Evolutionary conservation across 257 asterid species (phyloP).

Genomic region (Salvia hispanica): DNA sequence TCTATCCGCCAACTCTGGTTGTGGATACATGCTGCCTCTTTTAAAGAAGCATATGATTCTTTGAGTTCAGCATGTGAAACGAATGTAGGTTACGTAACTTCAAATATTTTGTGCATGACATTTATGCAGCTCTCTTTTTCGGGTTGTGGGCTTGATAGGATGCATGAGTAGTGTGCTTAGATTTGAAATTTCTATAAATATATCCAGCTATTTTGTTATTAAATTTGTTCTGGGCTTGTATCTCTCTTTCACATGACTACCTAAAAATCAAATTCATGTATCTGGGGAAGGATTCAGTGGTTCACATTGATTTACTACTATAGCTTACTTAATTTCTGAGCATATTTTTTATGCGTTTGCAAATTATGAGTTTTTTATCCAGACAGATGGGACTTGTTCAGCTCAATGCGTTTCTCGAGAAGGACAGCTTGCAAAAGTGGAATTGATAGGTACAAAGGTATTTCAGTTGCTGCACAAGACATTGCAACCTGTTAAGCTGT

Average conservation of each 20-base stretch:
- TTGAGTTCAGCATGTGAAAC: constrained; percentile 56
- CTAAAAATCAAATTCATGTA: neutral
- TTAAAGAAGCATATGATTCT: constrained; percentile 68
- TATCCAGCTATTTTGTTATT: neutral
- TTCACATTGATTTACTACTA: constrained; percentile 1
- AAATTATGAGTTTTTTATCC: constrained; percentile 38
- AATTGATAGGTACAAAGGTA: constrained; percentile 68
- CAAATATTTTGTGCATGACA: neutral
- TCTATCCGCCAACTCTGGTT: constrained; percentile 64
- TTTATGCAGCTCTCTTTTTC: neutral
- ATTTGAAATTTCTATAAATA: constrained; percentile 2
- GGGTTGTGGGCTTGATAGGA: constrained; percentile 16
- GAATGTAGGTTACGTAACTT: constrained; percentile 41
- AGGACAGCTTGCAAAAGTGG: constrained; percentile 75
- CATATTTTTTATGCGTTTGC: constrained; percentile 15
- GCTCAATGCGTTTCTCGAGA: constrained; percentile 65
- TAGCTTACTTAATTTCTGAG: constrained; percentile 5
- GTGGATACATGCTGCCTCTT: constrained; percentile 88
- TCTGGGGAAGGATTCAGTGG: neutral
- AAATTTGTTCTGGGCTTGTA: neutral
- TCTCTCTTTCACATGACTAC: neutral
- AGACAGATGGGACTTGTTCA: constrained; percentile 48
- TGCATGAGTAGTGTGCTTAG: constrained; percentile 4
- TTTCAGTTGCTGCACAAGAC: constrained; percentile 69
- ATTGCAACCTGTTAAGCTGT: constrained; percentile 63